Conservation (phyloP, 441 rosid genomes). For the Melastoma candidum region DNA sequence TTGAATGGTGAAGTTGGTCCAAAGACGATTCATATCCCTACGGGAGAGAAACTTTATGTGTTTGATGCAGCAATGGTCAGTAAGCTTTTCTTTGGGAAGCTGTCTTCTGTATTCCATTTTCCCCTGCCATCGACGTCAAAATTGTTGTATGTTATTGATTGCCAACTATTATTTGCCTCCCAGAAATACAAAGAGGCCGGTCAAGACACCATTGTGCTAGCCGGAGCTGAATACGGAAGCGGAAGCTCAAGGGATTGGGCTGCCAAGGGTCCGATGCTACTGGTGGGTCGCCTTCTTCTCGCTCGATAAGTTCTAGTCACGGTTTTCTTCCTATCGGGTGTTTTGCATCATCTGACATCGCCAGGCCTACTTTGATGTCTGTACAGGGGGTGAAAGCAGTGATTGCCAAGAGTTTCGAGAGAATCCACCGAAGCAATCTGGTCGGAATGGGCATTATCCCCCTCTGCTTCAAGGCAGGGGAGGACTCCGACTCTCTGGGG, state of each 20-base stretch:
- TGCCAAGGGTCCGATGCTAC: conserved; percentile 94
- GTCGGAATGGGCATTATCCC: conserved; percentile 98
- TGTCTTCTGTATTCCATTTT: background rate
- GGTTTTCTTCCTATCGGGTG: background rate
- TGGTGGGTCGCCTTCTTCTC: conserved; percentile 31
- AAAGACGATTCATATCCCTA: conserved; percentile 83
- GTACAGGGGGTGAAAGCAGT: conserved; percentile 94
- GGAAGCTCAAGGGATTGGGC: conserved; percentile 99
- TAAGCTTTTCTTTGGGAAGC: conserved; percentile 1
- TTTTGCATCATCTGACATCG: background rate
- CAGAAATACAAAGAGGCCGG: conserved; percentile 85
- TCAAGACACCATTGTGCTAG: conserved; percentile 68
- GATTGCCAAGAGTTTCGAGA: conserved; percentile 94
- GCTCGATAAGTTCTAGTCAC: background rate
- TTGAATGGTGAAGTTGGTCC: conserved; percentile 94
- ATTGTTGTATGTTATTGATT: background rate
- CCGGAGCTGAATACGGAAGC: conserved; percentile 98
- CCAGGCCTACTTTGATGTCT: conserved; percentile 5
- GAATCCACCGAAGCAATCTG: conserved; percentile 95
- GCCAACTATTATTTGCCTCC: conserved; percentile 9
- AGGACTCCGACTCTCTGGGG: conserved; percentile 83
- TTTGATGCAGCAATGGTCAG: conserved; percentile 88
- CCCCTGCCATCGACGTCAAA: too few relatives aligned
- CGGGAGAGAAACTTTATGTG: conserved; percentile 88
- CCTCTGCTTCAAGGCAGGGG: conserved; percentile 80